phyloP scores from a whole-genome alignment of 306 rosid species.

The Ziziphus jujuba region DNA sequence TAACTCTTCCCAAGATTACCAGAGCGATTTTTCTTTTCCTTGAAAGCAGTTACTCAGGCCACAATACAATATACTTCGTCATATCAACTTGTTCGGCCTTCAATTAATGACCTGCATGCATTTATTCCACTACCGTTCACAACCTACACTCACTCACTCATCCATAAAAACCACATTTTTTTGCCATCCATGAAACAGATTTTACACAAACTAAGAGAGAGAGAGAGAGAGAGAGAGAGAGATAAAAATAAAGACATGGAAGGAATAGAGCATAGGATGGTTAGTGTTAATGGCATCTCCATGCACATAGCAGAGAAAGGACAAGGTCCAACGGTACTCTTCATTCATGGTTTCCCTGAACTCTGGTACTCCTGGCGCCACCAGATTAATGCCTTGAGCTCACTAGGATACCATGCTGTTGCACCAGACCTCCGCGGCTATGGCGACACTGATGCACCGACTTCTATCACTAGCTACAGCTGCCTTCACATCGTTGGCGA shows the following conservation, averaged over 20 bases:
- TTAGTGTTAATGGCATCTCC: slow-evolving; percentile 63
- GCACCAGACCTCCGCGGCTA: slow-evolving; percentile 73
- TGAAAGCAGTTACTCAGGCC: no score
- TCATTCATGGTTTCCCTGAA: slow-evolving; percentile 81
- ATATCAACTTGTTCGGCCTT: no score
- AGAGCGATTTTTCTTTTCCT: no score
- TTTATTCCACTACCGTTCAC: no score
- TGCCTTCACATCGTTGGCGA: slow-evolving; percentile 58
- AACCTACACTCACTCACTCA: no score
- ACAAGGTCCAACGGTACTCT: slow-evolving; percentile 58
- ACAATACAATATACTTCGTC: no score
- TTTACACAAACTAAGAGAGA: neutral
- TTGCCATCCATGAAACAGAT: neutral
- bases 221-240: neutral
- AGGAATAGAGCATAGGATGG: slow-evolving; percentile 42
- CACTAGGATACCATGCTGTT: slow-evolving; percentile 54
- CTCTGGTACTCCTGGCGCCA: slow-evolving; percentile 82
- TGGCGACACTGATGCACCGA: slow-evolving; percentile 60
- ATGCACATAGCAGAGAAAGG: slow-evolving; percentile 82
- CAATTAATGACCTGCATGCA: no score
- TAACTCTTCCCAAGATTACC: no score
- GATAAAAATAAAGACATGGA: slow-evolving; percentile 28
- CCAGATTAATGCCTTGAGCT: slow-evolving; percentile 54
- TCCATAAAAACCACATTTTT: no score
- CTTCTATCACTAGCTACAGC: slow-evolving; percentile 38